Conservation (phyloP, 2,329 filamentous ascomycete species). For the Beauveria australis region DNA sequence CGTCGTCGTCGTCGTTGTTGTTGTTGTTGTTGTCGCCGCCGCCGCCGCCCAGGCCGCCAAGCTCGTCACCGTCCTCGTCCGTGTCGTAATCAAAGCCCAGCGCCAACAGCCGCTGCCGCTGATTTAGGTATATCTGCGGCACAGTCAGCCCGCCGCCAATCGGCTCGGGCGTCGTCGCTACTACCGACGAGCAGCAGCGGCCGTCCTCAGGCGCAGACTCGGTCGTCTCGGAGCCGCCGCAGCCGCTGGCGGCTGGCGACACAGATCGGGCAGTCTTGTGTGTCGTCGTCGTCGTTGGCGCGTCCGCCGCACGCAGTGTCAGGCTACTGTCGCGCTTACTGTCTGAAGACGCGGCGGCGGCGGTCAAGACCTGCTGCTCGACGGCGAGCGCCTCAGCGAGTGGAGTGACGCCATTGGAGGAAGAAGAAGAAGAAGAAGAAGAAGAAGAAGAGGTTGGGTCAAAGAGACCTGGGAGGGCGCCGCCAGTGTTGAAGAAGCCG, state of each 20-base stretch:
- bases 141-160: neutral
- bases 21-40: too few species aligned
- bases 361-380: neutral
- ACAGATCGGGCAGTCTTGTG: too few species aligned
- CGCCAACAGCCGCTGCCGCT: slow-evolving; percentile 7
- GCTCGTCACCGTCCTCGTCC: neutral
- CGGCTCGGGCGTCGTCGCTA: neutral
- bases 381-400: neutral
- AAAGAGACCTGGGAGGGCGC: slow-evolving; percentile 22
- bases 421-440: too few species aligned
- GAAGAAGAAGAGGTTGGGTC: neutral
- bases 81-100: slow-evolving; percentile 12
- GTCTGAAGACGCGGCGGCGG: too few species aligned
- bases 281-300: neutral
- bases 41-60: neutral
- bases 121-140: slow-evolving; percentile 5
- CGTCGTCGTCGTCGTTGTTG: neutral
- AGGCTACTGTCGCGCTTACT: neutral
- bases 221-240: neutral
- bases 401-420: neutral
- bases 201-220: neutral
- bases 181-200: neutral
- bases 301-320: neutral
- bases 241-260: too few species aligned
- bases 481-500: slow-evolving; percentile 17